These are phyloP conservation scores for Lablab purpureus DNA, from an alignment of 306 rosid genomes.

Conservation along the genomic window DNA sequence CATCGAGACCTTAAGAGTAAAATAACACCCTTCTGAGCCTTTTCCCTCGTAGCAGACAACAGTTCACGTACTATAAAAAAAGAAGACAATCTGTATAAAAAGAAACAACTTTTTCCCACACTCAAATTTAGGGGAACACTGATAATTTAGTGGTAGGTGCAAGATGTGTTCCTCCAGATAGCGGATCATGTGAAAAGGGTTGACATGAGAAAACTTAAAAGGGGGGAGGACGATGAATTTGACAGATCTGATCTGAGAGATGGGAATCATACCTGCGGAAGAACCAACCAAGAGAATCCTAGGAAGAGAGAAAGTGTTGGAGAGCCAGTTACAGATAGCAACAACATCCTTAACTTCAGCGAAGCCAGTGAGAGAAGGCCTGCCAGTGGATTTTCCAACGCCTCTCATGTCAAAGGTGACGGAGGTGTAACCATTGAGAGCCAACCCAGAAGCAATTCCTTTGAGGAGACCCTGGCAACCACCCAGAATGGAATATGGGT, in stretches of 20 bases:
- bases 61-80: too few species aligned
- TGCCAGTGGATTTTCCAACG: constrained; percentile 79
- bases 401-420: constrained; percentile 93
- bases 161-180: too few species aligned
- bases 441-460: constrained; percentile 85
- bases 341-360: constrained; percentile 81
- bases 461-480: constrained; percentile 86
- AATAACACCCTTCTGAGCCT: too few species aligned
- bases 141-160: too few species aligned
- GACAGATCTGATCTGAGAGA: not conserved
- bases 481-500: constrained; percentile 89
- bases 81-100: too few species aligned
- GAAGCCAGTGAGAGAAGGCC: constrained; percentile 81
- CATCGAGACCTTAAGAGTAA: too few species aligned
- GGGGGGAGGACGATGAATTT: not conserved
- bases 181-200: not conserved
- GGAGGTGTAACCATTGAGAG: constrained; percentile 64
- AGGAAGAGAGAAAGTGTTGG: constrained; percentile 45
- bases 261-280: constrained; percentile 78
- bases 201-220: too few species aligned
- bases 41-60: too few species aligned
- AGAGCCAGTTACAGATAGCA: constrained; percentile 75
- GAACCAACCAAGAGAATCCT: constrained; percentile 80
- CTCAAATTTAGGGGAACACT: too few species aligned
- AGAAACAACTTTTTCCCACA: too few species aligned